Conservation (phyloP, 2,329 filamentous ascomycete genomes). For the Cladosporium sp. region DNA sequence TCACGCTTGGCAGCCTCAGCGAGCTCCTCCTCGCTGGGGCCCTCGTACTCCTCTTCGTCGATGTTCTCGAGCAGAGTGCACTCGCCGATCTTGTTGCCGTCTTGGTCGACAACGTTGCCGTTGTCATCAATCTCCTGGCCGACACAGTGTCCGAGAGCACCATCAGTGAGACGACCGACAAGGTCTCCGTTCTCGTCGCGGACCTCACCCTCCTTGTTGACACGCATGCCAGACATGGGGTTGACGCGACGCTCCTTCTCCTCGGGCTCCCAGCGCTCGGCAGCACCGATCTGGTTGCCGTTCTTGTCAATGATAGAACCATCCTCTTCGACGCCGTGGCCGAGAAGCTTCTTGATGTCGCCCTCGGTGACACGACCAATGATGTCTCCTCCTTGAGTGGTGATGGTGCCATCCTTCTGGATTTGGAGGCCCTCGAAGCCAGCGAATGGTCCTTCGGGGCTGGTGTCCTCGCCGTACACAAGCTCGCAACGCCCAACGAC, state of each 20-base stretch:
- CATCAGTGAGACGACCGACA: slow-evolving; percentile 47
- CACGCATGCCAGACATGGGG: slow-evolving; percentile 54
- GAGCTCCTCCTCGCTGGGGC: slow-evolving; percentile 52
- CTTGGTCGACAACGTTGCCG: slow-evolving; percentile 50
- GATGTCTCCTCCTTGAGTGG: slow-evolving; percentile 42
- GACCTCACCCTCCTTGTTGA: slow-evolving; percentile 52
- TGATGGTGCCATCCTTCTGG: slow-evolving; percentile 55
- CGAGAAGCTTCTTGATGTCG: slow-evolving; percentile 48
- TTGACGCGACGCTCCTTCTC: slow-evolving; percentile 54
- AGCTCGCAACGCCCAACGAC: slow-evolving; percentile 58
- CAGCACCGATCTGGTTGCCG: slow-evolving; percentile 50
- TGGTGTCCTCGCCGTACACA: slow-evolving; percentile 47
- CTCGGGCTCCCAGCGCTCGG: slow-evolving; percentile 50
- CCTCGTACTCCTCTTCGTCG: slow-evolving; percentile 52
- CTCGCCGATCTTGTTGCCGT: slow-evolving; percentile 61
- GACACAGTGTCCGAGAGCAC: slow-evolving; percentile 49
- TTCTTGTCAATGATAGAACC: slow-evolving; percentile 52
- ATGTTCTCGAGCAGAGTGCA: slow-evolving; percentile 60
- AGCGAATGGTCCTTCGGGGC: slow-evolving; percentile 55
- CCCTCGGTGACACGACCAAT: slow-evolving; percentile 48
- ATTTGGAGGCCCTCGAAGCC: slow-evolving; percentile 56
- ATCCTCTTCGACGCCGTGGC: slow-evolving; percentile 49
- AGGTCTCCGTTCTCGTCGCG: slow-evolving; percentile 49
- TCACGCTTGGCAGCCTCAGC: slow-evolving; percentile 50
- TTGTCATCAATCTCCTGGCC: slow-evolving; percentile 51